Conservation (phyloP, 805 yeast species). For the Candida morakotiae region DNA sequence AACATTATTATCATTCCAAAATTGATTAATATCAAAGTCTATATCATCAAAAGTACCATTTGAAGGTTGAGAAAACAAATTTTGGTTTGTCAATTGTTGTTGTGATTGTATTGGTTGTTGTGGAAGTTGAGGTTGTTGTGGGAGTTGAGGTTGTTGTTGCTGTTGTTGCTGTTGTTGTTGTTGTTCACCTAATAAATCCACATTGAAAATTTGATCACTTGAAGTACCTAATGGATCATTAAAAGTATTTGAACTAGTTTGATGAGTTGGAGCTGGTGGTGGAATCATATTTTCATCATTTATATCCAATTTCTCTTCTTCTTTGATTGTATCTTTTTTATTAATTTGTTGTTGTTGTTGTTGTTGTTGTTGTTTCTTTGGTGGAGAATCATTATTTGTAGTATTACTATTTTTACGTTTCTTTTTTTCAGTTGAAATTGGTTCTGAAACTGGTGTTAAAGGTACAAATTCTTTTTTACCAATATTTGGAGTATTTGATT, state of each 20-base stretch:
- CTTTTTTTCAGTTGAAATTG: slow-evolving; percentile 22
- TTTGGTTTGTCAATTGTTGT: slow-evolving; percentile 1
- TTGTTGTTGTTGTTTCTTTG: slow-evolving; percentile 18
- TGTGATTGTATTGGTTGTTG: background rate
- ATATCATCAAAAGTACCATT: slow-evolving; percentile 36
- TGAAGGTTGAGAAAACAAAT: slow-evolving; percentile 10
- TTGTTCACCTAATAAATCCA: slow-evolving; percentile 25
- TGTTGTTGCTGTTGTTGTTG: background rate
- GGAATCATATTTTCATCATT: slow-evolving; percentile 12
- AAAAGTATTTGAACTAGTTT: slow-evolving; percentile 19
- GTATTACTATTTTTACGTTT: slow-evolving; percentile 22
- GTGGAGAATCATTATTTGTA: slow-evolving; percentile 30
- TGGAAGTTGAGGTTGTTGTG: background rate
- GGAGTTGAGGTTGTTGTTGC: background rate
- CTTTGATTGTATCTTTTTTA: slow-evolving; percentile 24
- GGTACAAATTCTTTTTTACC: slow-evolving; percentile 38
- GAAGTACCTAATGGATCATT: slow-evolving; percentile 13
- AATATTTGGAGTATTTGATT: slow-evolving; percentile 19
- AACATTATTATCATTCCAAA: slow-evolving; percentile 25
- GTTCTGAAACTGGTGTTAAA: slow-evolving; percentile 39
- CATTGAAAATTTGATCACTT: slow-evolving; percentile 30
- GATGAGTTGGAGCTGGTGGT: slow-evolving; percentile 1
- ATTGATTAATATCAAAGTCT: slow-evolving; percentile 41
- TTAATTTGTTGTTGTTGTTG: slow-evolving; percentile 8
- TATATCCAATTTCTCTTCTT: slow-evolving; percentile 12